A percentile compares a stretch with the other conserved stretches of the same genome.
Conservation (phyloP, 768 basidiomycete species). For the Boletus rubroflammeus region DNA sequence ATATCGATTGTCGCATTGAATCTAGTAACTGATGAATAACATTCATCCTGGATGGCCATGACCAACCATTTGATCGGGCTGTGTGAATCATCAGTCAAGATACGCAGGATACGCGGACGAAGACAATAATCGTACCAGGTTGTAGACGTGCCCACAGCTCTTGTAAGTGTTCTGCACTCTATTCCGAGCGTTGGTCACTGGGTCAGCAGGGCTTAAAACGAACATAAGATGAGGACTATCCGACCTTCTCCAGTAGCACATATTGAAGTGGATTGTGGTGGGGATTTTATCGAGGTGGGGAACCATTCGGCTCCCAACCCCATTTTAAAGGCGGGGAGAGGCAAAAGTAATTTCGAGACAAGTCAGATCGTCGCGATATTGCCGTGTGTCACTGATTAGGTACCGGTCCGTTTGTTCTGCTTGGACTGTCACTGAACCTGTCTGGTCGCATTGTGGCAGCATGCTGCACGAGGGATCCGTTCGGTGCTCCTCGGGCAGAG, state of each 20-base stretch:
- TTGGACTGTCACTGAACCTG: slow-evolving; percentile 20
- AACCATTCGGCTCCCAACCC: background rate
- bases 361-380: slow-evolving; percentile 26
- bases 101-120: slow-evolving; percentile 7
- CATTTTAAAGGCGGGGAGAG: slow-evolving; percentile 26
- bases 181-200: slow-evolving; percentile 5
- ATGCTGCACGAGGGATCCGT: slow-evolving; percentile 25
- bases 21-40: slow-evolving; percentile 38
- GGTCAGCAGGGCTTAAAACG: slow-evolving; percentile 12
- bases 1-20: slow-evolving; percentile 57
- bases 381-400: slow-evolving; percentile 21
- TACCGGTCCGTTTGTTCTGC: slow-evolving; percentile 20
- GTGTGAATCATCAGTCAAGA: slow-evolving; percentile 12
- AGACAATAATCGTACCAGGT: slow-evolving; percentile 41
- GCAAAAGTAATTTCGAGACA: slow-evolving; percentile 18
- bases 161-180: slow-evolving; percentile 67
- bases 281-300: slow-evolving; percentile 8
- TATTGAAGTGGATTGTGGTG: slow-evolving; percentile 32
- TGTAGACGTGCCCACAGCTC: slow-evolving; percentile 51
- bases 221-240: slow-evolving; percentile 18
- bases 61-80: slow-evolving; percentile 63
- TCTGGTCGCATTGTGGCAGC: slow-evolving; percentile 22
- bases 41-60: background rate
- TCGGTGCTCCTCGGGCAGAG: slow-evolving; percentile 31
- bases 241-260: slow-evolving; percentile 77